These are phyloP conservation scores for Cerrena zonata DNA, from an alignment of 1,284 basidiomycete species.

Conservation along the genomic window DNA sequence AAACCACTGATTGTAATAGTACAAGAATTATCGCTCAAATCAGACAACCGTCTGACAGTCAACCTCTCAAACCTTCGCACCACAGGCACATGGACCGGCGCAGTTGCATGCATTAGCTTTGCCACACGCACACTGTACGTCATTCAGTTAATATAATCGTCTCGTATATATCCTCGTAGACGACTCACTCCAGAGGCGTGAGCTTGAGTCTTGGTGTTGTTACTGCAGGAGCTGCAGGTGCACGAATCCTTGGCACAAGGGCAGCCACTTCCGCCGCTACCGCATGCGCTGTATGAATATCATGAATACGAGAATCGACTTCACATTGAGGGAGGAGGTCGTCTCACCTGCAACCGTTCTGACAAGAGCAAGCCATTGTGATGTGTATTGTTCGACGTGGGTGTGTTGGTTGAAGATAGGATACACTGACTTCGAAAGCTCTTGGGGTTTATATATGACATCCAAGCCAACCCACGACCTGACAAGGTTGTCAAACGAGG, in stretches of 20 bases:
- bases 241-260: slow-evolving; percentile 23
- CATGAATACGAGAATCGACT: background rate
- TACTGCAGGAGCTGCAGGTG: slow-evolving; percentile 23
- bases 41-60: background rate
- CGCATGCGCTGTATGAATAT: slow-evolving; percentile 18
- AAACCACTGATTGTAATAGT: background rate
- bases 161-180: background rate
- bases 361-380: slow-evolving; percentile 21
- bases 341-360: slow-evolving; percentile 23
- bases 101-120: slow-evolving; percentile 21
- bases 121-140: slow-evolving; percentile 19
- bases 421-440: too few relatives aligned
- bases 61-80: background rate
- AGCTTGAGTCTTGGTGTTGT: slow-evolving; percentile 16
- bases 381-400: slow-evolving; percentile 6
- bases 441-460: too few relatives aligned
- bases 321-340: background rate
- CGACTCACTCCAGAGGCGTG: slow-evolving; percentile 15
- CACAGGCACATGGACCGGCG: background rate
- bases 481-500: too few relatives aligned
- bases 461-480: too few relatives aligned
- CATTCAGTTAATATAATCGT: background rate
- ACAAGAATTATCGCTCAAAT: background rate
- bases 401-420: background rate
- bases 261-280: slow-evolving; percentile 20